Conservation (phyloP, 2,329 filamentous ascomycete species). For the Alternaria gaisen region DNA sequence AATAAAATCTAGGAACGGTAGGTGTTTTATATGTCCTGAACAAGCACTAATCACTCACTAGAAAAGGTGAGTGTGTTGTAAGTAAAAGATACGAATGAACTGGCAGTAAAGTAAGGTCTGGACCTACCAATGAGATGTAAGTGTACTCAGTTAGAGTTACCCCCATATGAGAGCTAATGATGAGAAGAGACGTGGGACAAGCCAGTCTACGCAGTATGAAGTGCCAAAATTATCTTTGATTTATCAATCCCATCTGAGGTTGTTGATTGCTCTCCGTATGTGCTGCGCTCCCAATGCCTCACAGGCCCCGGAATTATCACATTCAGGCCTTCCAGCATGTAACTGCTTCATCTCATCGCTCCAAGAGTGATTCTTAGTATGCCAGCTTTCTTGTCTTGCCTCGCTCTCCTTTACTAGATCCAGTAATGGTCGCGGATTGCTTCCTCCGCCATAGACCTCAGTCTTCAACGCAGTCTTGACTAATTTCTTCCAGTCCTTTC, state of each 20-base stretch:
- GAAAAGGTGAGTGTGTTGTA: too few relatives aligned
- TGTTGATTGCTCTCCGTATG: constrained; percentile 23
- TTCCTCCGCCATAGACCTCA: constrained; percentile 53
- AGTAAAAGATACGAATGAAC: too few relatives aligned
- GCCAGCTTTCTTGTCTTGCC: constrained; percentile 55
- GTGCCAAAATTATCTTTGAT: not conserved
- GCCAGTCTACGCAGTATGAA: not conserved
- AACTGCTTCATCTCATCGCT: constrained; percentile 31
- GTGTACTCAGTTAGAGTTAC: too few relatives aligned
- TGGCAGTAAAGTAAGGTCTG: too few relatives aligned
- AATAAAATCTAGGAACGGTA: too few relatives aligned
- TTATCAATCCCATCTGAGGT: constrained; percentile 24
- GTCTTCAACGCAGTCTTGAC: constrained; percentile 57
- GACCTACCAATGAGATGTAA: too few relatives aligned
- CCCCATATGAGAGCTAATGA: not conserved
- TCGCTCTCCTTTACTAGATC: constrained; percentile 52
- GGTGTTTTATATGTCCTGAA: too few relatives aligned
- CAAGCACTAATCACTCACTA: too few relatives aligned
- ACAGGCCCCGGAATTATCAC: constrained; percentile 18
- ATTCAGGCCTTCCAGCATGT: constrained; percentile 24
- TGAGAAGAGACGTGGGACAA: too few relatives aligned
- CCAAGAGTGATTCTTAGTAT: constrained; percentile 31
- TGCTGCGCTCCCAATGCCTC: constrained; percentile 26
- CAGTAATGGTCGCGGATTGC: constrained; percentile 42
- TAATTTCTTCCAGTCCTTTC: constrained; percentile 55